Evolutionary conservation across 2,329 filamentous ascomycete genomes (phyloP).

Genomic region (Fusarium fujikuroi): DNA sequence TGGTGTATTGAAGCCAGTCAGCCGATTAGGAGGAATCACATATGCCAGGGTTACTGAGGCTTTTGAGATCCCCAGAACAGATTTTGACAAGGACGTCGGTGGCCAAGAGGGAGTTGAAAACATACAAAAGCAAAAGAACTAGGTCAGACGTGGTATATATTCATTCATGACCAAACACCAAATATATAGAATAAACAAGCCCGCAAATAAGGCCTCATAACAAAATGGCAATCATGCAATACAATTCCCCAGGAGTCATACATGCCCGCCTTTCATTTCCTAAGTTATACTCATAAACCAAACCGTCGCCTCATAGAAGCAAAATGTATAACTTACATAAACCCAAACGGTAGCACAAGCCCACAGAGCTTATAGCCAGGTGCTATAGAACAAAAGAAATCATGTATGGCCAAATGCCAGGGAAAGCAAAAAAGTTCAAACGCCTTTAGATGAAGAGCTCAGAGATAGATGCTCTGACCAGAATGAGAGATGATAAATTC

Average conservation of each 20-base stretch:
- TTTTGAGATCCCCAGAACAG: constrained; percentile 75
- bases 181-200: constrained; percentile 18
- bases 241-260: neutral
- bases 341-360: constrained; percentile 14
- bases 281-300: constrained; percentile 4
- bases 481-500: constrained; percentile 78
- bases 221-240: neutral
- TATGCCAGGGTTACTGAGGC: constrained; percentile 78
- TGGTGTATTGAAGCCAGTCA: constrained; percentile 78
- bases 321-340: neutral
- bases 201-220: neutral
- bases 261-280: neutral
- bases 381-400: constrained; percentile 19
- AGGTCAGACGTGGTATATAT: constrained; percentile 16
- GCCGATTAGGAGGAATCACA: constrained; percentile 85
- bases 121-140: constrained; percentile 50
- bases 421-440: constrained; percentile 10
- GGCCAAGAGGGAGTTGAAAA: constrained; percentile 66
- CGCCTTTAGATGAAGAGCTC: constrained; percentile 21
- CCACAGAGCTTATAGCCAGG: constrained; percentile 13
- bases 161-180: constrained; percentile 1
- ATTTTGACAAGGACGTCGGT: constrained; percentile 63
- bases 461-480: constrained; percentile 70
- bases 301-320: neutral
- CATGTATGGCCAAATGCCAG: constrained; percentile 13